These are phyloP conservation scores for Leccinum aurantiacum DNA, from an alignment of 768 basidiomycete species.

Conservation along the genomic window DNA sequence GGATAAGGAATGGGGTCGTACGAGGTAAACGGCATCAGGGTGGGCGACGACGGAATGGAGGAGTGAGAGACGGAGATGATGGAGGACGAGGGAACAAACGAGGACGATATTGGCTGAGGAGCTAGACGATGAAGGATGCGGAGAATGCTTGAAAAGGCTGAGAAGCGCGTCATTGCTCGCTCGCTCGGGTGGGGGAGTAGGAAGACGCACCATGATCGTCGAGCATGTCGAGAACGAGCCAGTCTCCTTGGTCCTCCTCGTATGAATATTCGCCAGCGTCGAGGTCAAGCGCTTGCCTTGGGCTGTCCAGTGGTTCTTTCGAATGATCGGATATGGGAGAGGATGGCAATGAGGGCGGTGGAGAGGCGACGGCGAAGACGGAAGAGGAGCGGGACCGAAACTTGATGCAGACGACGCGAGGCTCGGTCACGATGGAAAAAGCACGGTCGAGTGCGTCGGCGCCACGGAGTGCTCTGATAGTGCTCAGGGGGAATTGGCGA, in stretches of 20 bases:
- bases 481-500: slow-evolving; percentile 40
- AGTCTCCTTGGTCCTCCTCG: slow-evolving; percentile 38
- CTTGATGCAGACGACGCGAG: slow-evolving; percentile 43
- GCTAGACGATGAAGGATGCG: slow-evolving; percentile 52
- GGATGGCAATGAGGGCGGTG: slow-evolving; percentile 22
- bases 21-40: slow-evolving; percentile 23
- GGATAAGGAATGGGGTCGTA: slow-evolving; percentile 54
- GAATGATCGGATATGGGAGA: slow-evolving; percentile 21
- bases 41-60: slow-evolving; percentile 4
- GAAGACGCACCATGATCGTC: slow-evolving; percentile 40
- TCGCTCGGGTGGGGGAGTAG: not conserved
- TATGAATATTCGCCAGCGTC: not conserved
- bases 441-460: slow-evolving; percentile 41
- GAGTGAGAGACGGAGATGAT: slow-evolving; percentile 57
- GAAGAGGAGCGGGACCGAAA: slow-evolving; percentile 25
- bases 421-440: slow-evolving; percentile 21
- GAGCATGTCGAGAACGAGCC: slow-evolving; percentile 54
- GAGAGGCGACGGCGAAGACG: slow-evolving; percentile 11
- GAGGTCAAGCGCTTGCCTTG: slow-evolving; percentile 7
- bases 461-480: slow-evolving; percentile 45
- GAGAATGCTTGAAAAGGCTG: slow-evolving; percentile 51
- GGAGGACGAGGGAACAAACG: slow-evolving; percentile 44
- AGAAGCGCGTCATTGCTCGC: not conserved
- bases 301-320: slow-evolving; percentile 7
- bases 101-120: slow-evolving; percentile 35